Percentiles rank a stretch among this genome's conserved stretches.
These are phyloP conservation scores for Myxozyma melibiosi DNA, from an alignment of 805 yeast species.

Conservation along the genomic window DNA sequence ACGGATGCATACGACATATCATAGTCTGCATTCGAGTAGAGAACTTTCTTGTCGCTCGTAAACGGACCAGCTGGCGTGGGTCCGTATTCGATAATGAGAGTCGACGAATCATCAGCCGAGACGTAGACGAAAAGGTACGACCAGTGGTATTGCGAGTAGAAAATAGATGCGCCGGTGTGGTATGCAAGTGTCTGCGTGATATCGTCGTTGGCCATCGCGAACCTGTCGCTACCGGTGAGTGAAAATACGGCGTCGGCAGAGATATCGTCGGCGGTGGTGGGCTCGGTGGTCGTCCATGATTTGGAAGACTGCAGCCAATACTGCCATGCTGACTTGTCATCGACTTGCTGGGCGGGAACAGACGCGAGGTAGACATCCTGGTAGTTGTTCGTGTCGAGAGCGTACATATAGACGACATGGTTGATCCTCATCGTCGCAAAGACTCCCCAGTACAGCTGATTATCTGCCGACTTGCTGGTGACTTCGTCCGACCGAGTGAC, in stretches of 20 bases:
- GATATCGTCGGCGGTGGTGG: background rate
- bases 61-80: background rate
- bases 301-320: background rate
- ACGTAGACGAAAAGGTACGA: background rate
- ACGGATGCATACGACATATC: background rate
- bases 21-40: background rate
- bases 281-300: slow-evolving; percentile 2
- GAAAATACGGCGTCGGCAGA: background rate
- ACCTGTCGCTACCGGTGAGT: background rate
- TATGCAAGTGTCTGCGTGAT: no score
- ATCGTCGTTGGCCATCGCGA: background rate
- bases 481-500: background rate
- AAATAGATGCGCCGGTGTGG: background rate
- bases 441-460: background rate
- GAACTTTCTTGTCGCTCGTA: background rate
- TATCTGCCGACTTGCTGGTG: background rate
- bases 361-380: background rate
- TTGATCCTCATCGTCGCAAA: slow-evolving; percentile 1
- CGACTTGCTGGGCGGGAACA: background rate
- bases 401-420: background rate
- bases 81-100: background rate
- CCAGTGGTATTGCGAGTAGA: background rate
- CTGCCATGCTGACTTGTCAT: slow-evolving; percentile 4
- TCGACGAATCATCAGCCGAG: background rate
- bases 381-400: background rate